Conservation (phyloP, 2,329 filamentous ascomycete species). For the Arthroderma sp. region DNA sequence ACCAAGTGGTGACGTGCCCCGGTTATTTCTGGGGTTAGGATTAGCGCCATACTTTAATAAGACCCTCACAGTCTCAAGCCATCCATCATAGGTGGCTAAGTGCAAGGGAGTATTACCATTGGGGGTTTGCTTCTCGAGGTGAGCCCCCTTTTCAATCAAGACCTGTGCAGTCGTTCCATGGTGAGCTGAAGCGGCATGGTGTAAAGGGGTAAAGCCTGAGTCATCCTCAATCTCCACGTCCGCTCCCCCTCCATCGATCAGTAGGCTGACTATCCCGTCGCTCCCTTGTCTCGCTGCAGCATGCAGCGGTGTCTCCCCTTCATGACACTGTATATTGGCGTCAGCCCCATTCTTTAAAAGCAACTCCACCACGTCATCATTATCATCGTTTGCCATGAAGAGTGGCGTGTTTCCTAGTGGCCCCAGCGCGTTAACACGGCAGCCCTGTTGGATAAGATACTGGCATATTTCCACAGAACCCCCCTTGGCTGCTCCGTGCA, state of each 20-base stretch:
- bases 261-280: not conserved
- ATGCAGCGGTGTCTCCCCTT: not conserved
- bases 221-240: not conserved
- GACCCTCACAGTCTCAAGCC: too few relatives aligned
- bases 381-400: too few relatives aligned
- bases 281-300: not conserved
- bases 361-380: not conserved
- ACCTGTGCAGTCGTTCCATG: not conserved
- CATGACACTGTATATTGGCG: not conserved
- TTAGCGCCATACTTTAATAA: too few relatives aligned
- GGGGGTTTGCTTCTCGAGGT: not conserved
- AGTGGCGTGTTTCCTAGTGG: too few relatives aligned
- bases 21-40: too few relatives aligned
- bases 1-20: too few relatives aligned
- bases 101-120: too few relatives aligned
- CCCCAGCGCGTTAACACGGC: not conserved
- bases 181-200: not conserved
- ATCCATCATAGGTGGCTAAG: too few relatives aligned
- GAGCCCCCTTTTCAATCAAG: not conserved
- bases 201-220: not conserved
- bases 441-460: not conserved
- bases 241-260: not conserved
- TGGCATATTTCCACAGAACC: not conserved
- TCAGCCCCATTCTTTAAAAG: not conserved
- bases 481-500: not conserved